phyloP scores from a whole-genome alignment of 2,329 filamentous ascomycete genomes.

The Venturia pyrina region DNA sequence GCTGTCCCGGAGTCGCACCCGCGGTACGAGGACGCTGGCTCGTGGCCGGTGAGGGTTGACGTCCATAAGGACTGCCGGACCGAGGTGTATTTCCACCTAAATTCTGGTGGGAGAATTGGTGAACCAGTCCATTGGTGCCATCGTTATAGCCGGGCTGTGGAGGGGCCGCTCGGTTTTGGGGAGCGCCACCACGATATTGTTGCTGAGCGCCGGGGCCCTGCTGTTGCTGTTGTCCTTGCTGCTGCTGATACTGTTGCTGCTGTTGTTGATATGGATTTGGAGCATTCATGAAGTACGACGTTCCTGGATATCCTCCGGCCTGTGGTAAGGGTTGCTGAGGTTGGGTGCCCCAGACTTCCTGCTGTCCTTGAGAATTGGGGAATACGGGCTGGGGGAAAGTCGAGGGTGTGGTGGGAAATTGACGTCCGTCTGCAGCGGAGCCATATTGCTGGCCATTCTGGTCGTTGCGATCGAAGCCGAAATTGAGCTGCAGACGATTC shows the following conservation, averaged over 20 bases:
- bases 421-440: constrained; percentile 34
- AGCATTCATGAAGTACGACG: constrained; percentile 40
- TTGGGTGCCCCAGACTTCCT: constrained; percentile 48
- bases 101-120: constrained; percentile 97
- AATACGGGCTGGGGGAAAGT: constrained; percentile 91
- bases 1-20: constrained; percentile 44
- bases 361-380: constrained; percentile 48
- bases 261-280: constrained; percentile 30
- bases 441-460: constrained; percentile 25
- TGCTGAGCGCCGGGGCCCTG: constrained; percentile 15
- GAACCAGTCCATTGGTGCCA: constrained; percentile 79
- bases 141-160: constrained; percentile 59
- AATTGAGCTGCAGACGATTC: constrained; percentile 43
- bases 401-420: constrained; percentile 66
- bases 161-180: constrained; percentile 33
- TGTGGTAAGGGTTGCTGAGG: constrained; percentile 21
- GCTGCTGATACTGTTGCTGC: constrained; percentile 34
- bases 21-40: constrained; percentile 72
- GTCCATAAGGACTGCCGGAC: constrained; percentile 55
- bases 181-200: not conserved
- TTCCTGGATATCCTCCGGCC: constrained; percentile 27
- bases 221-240: constrained; percentile 36
- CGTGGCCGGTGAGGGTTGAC: constrained; percentile 52
- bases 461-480: constrained; percentile 36
- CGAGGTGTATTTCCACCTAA: constrained; percentile 60